Conservation (phyloP, 129 eudicot species). For the Flaveria ramosissima region DNA sequence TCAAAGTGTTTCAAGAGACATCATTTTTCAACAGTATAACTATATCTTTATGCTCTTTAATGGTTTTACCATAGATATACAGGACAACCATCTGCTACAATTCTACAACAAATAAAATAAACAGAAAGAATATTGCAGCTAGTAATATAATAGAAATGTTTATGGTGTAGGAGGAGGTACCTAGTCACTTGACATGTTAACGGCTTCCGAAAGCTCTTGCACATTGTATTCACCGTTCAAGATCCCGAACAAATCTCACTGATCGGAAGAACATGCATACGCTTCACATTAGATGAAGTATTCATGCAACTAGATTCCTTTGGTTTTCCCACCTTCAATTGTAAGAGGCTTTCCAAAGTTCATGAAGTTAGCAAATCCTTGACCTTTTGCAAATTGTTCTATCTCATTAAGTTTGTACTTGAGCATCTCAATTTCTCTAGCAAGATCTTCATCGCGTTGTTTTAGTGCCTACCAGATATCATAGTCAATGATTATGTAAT, state of each 20-base stretch:
- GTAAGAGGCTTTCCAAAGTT: constrained; percentile 33
- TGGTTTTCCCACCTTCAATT: constrained; percentile 27
- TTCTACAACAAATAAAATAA: neutral
- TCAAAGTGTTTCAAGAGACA: too few species aligned
- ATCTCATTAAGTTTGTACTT: constrained; percentile 46
- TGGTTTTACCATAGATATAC: constrained; percentile 9
- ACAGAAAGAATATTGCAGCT: neutral
- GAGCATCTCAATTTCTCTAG: constrained; percentile 63
- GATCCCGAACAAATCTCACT: neutral
- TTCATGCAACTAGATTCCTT: constrained; percentile 12
- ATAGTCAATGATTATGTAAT: neutral
- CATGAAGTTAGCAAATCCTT: constrained; percentile 41
- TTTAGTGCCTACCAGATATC: constrained; percentile 44
- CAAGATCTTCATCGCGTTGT: constrained; percentile 61
- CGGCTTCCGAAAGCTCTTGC: neutral
- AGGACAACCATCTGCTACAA: neutral
- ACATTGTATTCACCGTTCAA: neutral
- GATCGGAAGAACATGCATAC: neutral
- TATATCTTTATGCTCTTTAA: neutral
- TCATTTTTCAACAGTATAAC: too few species aligned
- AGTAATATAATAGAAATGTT: neutral
- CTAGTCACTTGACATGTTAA: neutral
- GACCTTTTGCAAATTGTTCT: constrained; percentile 52
- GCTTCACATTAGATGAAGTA: neutral
- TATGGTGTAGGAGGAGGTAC: too few species aligned